These are phyloP conservation scores for Saccharomyces cerevisiae DNA, from an alignment of 805 yeast genomes.

Conservation along the genomic window DNA sequence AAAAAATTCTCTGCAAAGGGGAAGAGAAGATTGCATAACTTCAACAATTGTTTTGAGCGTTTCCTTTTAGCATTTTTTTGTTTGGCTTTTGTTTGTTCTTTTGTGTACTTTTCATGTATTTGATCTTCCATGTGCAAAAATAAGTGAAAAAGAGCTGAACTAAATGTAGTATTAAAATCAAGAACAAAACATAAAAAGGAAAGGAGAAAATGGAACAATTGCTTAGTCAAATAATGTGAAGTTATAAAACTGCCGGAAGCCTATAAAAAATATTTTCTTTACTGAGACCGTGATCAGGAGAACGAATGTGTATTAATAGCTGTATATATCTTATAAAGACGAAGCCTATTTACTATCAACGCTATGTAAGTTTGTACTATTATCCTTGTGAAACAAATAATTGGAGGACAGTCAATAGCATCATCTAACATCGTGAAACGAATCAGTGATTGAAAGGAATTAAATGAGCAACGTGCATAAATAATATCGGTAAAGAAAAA, in stretches of 20 bases:
- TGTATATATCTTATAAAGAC: no score
- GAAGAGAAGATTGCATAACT: neutral
- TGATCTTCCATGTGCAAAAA: neutral
- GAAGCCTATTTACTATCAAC: no score
- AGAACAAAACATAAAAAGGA: no score
- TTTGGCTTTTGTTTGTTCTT: neutral
- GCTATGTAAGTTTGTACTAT: neutral
- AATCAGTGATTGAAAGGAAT: neutral
- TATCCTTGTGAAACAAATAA: neutral
- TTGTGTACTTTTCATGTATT: neutral
- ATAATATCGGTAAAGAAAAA: neutral
- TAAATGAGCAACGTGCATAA: neutral
- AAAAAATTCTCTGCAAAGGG: conserved; percentile 13
- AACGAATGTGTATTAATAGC: neutral
- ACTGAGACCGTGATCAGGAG: no score
- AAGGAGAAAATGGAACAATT: neutral
- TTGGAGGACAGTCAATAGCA: neutral
- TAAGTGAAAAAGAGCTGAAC: neutral
- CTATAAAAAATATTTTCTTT: no score
- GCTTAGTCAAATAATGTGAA: no score
- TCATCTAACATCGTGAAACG: neutral
- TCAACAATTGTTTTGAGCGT: neutral
- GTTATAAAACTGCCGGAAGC: neutral
- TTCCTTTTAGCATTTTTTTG: neutral
- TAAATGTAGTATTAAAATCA: neutral